Evolutionary conservation across 805 yeast genomes (phyloP).

Genomic region (Sugiyamaella floridensis): DNA sequence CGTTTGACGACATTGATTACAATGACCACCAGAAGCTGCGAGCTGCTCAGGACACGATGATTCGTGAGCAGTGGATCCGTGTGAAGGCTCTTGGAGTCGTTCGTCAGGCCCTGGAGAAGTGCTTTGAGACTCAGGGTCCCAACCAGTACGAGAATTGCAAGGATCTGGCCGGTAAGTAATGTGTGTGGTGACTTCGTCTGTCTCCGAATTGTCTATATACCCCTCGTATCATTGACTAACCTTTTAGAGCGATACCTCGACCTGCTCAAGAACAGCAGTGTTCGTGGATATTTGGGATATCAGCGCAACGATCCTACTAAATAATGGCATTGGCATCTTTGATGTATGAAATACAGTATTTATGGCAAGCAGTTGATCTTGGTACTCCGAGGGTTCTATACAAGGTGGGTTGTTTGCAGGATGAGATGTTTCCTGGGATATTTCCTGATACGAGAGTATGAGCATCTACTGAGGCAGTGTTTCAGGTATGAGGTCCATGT

Average conservation of each 20-base stretch:
- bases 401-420: too few species aligned
- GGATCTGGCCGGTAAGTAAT: slow-evolving; percentile 56
- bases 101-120: slow-evolving; percentile 68
- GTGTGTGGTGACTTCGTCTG: too few species aligned
- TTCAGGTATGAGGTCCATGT: too few species aligned
- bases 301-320: slow-evolving; percentile 84
- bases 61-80: slow-evolving; percentile 76
- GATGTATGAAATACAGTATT: slow-evolving; percentile 1
- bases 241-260: slow-evolving; percentile 49
- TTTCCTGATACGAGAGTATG: too few species aligned
- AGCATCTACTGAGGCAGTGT: too few species aligned
- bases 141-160: slow-evolving; percentile 75
- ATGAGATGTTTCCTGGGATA: too few species aligned
- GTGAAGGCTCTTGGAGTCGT: slow-evolving; percentile 58
- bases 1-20: slow-evolving; percentile 79
- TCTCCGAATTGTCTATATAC: too few species aligned
- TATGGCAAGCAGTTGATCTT: neutral
- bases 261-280: slow-evolving; percentile 61
- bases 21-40: slow-evolving; percentile 54
- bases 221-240: neutral
- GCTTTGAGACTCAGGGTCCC: slow-evolving; percentile 54
- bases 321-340: slow-evolving; percentile 26
- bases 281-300: slow-evolving; percentile 73
- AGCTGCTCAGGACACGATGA: slow-evolving; percentile 67
- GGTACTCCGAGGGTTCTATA: too few species aligned